These are phyloP conservation scores for Chloranthus sessilifolius DNA, from an alignment of 164 flowering plant genomes.

Conservation along the genomic window DNA sequence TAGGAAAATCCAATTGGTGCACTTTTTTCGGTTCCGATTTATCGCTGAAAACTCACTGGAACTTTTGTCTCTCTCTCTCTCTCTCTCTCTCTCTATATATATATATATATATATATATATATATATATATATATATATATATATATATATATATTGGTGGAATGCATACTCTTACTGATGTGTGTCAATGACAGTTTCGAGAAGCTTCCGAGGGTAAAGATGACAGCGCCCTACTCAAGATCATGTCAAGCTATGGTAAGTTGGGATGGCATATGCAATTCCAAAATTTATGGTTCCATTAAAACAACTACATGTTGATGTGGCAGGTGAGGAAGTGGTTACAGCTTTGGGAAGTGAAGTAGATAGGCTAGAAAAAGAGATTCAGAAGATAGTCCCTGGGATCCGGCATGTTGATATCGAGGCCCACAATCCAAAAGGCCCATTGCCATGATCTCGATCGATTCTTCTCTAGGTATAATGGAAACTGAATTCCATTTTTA, in stretches of 20 bases:
- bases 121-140: too few relatives aligned
- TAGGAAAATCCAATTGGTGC: too few relatives aligned
- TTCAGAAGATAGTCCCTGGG: conserved; percentile 86
- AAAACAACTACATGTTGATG: neutral
- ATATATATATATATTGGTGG: too few relatives aligned
- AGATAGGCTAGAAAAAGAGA: conserved; percentile 90
- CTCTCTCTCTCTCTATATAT: too few relatives aligned
- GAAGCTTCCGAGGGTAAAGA: conserved; percentile 66
- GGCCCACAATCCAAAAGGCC: conserved; percentile 54
- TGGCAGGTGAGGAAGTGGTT: conserved; percentile 89
- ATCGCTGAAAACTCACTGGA: too few relatives aligned
- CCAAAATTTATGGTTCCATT: neutral
- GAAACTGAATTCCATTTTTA: too few relatives aligned
- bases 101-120: too few relatives aligned
- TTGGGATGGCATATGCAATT: neutral
- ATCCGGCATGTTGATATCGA: conserved; percentile 93
- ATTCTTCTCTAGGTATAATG: neutral
- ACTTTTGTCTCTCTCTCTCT: too few relatives aligned
- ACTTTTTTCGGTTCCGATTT: too few relatives aligned
- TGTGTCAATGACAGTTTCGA: conserved; percentile 85
- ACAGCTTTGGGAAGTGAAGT: conserved; percentile 97
- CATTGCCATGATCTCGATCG: conserved; percentile 18
- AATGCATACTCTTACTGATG: too few relatives aligned
- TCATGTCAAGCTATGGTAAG: conserved; percentile 91
- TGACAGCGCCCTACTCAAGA: conserved; percentile 52